Percentiles rank a stretch among this genome's conserved stretches.
phyloP scores from a whole-genome alignment of 257 asterid genomes.

The Jasminum sambac region DNA sequence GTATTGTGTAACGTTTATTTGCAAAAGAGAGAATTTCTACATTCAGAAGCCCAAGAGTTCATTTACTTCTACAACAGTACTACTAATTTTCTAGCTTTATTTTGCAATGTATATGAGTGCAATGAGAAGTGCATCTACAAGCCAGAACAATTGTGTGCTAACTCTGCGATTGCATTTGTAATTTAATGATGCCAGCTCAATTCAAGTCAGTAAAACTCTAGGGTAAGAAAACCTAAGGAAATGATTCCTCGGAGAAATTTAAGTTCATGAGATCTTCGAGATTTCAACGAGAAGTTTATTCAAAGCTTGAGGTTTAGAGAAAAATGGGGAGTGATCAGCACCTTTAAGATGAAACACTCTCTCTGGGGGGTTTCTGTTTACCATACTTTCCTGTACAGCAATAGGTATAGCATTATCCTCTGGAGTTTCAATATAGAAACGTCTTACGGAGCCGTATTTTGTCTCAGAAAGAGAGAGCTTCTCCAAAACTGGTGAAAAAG shows the following conservation, averaged over 20 bases:
- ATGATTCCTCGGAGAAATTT: not conserved
- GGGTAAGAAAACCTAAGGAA: not conserved
- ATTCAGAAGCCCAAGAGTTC: not conserved
- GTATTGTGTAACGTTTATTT: not conserved
- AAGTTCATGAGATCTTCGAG: slow-evolving; percentile 53
- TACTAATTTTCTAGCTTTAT: not conserved
- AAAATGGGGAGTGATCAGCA: slow-evolving; percentile 94
- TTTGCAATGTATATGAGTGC: not conserved
- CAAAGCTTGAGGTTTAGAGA: slow-evolving; percentile 95
- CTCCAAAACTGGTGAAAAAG: slow-evolving; percentile 83
- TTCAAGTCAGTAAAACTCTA: not conserved
- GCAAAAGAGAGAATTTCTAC: too few relatives aligned
- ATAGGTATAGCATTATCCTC: slow-evolving; percentile 91
- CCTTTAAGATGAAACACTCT: slow-evolving; percentile 75
- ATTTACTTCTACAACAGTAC: not conserved
- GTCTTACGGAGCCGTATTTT: slow-evolving; percentile 76
- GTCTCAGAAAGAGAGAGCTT: slow-evolving; percentile 73
- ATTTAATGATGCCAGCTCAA: not conserved
- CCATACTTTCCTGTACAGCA: slow-evolving; percentile 68
- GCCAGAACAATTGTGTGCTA: not conserved
- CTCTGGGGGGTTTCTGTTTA: slow-evolving; percentile 67
- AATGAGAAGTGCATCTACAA: not conserved
- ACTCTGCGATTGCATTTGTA: not conserved
- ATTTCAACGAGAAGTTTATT: slow-evolving; percentile 82
- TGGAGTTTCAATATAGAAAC: slow-evolving; percentile 69